These are phyloP conservation scores for Neofusicoccum cordaticola DNA, from an alignment of 2,329 filamentous ascomycete species.

Conservation along the genomic window DNA sequence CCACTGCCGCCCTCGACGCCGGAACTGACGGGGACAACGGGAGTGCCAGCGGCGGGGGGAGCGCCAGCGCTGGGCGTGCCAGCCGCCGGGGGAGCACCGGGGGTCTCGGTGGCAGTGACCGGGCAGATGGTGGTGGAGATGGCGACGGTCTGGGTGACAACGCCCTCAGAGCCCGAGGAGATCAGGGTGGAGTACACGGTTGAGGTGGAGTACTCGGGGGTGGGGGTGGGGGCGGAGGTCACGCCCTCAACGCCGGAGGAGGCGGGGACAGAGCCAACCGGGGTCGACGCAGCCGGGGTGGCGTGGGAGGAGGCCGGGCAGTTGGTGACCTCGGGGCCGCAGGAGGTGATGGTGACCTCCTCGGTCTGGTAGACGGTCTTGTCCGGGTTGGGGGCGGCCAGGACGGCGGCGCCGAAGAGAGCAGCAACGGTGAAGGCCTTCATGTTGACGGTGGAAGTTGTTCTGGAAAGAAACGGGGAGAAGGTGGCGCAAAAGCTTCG, in stretches of 20 bases:
- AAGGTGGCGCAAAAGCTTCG: conserved; percentile 18
- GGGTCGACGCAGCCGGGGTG: conserved; percentile 4
- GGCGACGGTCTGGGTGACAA: conserved; percentile 16
- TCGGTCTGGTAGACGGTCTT: conserved; percentile 18
- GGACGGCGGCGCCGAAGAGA: conserved; percentile 17
- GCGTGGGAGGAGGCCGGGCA: conserved; percentile 19
- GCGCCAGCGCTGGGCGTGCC: conserved; percentile 38
- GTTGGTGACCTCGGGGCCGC: conserved; percentile 19
- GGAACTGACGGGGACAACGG: conserved; percentile 32
- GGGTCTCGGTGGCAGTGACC: conserved; percentile 17
- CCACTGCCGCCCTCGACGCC: conserved; percentile 6
- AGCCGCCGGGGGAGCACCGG: conserved; percentile 21
- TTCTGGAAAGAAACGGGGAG: conserved; percentile 12
- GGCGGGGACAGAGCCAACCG: background rate
- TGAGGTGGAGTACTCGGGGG: conserved; percentile 1
- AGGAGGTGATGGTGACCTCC: conserved; percentile 17
- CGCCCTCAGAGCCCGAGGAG: background rate
- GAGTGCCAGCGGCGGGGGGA: conserved; percentile 48
- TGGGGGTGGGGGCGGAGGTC: background rate
- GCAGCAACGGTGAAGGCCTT: conserved; percentile 20
- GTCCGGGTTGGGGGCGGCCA: conserved; percentile 18
- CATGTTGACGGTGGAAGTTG: conserved; percentile 20
- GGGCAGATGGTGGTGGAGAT: conserved; percentile 18
- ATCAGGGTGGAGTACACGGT: conserved; percentile 12
- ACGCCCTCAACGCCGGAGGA: conserved; percentile 1